These are phyloP conservation scores for Bauhinia variegata DNA, from an alignment of 306 rosid species.

Conservation along the genomic window DNA sequence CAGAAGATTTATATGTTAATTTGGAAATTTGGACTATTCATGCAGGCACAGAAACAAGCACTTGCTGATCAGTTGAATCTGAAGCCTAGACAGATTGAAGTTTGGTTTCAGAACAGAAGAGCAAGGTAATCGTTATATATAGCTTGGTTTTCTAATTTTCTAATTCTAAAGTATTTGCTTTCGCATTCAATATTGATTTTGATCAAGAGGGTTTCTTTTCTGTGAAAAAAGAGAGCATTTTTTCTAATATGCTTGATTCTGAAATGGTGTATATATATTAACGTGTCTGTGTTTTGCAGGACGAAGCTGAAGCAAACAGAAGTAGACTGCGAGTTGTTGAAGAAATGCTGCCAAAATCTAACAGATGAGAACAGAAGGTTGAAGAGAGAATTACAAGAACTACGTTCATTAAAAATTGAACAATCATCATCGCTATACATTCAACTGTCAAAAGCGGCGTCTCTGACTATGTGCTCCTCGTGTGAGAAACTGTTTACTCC, in stretches of 20 bases:
- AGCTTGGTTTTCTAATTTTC: neutral
- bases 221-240: too few relatives aligned
- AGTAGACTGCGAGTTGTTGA: constrained; percentile 71
- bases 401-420: constrained; percentile 50
- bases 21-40: constrained; percentile 21
- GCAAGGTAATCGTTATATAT: constrained; percentile 60
- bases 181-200: constrained; percentile 22
- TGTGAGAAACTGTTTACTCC: constrained; percentile 43
- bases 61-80: constrained; percentile 74
- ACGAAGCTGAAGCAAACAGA: constrained; percentile 87
- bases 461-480: constrained; percentile 44
- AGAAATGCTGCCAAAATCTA: constrained; percentile 68
- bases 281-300: constrained; percentile 57
- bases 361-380: constrained; percentile 68
- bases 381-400: constrained; percentile 73
- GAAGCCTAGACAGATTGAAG: constrained; percentile 86
- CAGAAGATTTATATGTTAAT: neutral
- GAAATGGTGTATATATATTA: neutral
- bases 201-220: neutral
- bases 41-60: constrained; percentile 71
- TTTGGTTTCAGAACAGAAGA: constrained; percentile 95
- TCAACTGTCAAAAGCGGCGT: constrained; percentile 49
- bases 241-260: neutral
- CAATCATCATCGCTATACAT: constrained; percentile 38
- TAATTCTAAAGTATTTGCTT: neutral